Conservation (phyloP, 345 rosid species). For the Euphorbia pulcherrima region DNA sequence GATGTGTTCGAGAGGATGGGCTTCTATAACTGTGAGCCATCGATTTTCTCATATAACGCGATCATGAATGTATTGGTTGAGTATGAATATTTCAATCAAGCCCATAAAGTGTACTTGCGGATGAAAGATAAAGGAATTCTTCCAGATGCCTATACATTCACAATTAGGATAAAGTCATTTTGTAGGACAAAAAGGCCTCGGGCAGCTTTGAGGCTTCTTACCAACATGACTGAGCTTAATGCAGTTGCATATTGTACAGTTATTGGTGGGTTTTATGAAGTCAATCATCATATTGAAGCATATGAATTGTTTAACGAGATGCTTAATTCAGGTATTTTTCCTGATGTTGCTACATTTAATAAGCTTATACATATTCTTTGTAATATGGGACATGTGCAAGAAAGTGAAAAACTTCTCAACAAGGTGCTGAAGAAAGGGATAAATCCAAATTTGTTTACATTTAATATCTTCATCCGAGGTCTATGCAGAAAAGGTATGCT, state of each 20-base stretch:
- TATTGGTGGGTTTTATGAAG: slow-evolving; percentile 68
- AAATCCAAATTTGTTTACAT: slow-evolving; percentile 75
- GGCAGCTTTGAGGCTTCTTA: slow-evolving; percentile 78
- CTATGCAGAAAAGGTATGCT: slow-evolving; percentile 63
- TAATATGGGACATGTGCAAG: slow-evolving; percentile 63
- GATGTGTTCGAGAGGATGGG: slow-evolving; percentile 92
- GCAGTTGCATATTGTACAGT: slow-evolving; percentile 77
- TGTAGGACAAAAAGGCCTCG: slow-evolving; percentile 71
- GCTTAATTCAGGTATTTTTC: slow-evolving; percentile 53
- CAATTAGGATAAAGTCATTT: slow-evolving; percentile 84
- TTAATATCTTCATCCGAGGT: slow-evolving; percentile 73
- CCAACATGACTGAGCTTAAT: slow-evolving; percentile 64
- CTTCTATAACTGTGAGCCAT: slow-evolving; percentile 63
- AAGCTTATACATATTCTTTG: slow-evolving; percentile 78
- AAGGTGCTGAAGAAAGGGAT: slow-evolving; percentile 72
- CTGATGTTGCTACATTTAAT: slow-evolving; percentile 57
- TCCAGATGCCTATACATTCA: slow-evolving; percentile 78
- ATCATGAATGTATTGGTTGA: slow-evolving; percentile 86
- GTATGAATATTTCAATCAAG: slow-evolving; percentile 57
- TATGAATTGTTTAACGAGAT: slow-evolving; percentile 73
- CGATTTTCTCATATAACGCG: slow-evolving; percentile 65
- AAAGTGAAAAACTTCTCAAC: slow-evolving; percentile 65
- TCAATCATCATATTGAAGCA: slow-evolving; percentile 43
- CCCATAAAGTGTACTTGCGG: slow-evolving; percentile 83
- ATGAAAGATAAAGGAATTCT: slow-evolving; percentile 58